Base-by-base conservation (phyloP, 2,329 filamentous ascomycete genomes). In the Fusarium odoratissimum region DNA sequence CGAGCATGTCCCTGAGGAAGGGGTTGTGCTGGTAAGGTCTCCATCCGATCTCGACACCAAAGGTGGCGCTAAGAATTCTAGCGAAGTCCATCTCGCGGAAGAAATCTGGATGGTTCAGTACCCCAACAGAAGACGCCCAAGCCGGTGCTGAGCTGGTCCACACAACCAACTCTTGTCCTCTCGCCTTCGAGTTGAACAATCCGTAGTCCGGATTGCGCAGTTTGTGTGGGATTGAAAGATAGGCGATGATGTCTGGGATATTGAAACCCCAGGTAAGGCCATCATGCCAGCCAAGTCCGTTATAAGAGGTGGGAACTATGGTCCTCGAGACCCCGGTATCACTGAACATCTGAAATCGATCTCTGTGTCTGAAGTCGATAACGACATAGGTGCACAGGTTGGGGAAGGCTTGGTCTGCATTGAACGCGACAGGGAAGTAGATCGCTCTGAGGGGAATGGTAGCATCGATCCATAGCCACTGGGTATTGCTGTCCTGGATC, bases 381-480 rank as follows among this genome's bases (percentile, higher is more conserved):
- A 69, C 59, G 5, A 37, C 67, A 2, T 69, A 69, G 5, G 67
- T 69, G 9, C 64, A 69, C 0, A 69, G 8, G 10, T 41, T 8
- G 0, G 14, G 11, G 4, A 69, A 69, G 0, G 64, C 67, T 4
- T 69, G 28, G 14, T 69, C 67, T 11, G 67, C 33, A 1, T 1
- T 42, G 0, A 40, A 28, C 0, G 30, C 2, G 3, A 69, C 59
- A 0, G 67, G 67, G 11, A 69, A 69, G 21, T 69, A 69, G 10
- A 69, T 45, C 0, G 67, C 64, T 25, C 67, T 58, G 0, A 69
- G 11, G 0, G 67, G 67, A 0, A 69, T 59, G 0, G 67, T 69
- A 13, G 37, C 67, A 8, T 69, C 67, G 1, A 69, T 69, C 67
- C 67, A 69, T 0, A 69, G 25, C 67, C 67, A 69, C 30, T 69